Evolutionary conservation across 805 yeast species (phyloP).

Genomic region (Barnettozyma californica): DNA sequence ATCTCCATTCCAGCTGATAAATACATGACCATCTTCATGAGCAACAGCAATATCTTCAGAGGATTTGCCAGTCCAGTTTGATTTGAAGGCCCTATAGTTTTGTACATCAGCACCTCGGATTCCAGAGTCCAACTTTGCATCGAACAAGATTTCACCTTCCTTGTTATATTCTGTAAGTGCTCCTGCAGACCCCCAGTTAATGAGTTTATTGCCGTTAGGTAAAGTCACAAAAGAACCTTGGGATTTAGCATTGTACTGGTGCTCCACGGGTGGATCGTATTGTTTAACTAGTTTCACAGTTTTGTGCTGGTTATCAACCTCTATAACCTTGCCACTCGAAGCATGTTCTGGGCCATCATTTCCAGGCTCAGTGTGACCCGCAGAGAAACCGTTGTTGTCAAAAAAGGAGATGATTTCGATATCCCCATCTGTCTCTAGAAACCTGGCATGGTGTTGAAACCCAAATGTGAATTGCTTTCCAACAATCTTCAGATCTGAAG

Average conservation of each 20-base stretch:
- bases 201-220: conserved; percentile 30
- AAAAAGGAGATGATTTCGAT: conserved; percentile 31
- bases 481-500: conserved; percentile 20
- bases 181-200: conserved; percentile 36
- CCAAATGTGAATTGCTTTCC: conserved; percentile 22
- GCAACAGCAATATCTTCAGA: conserved; percentile 29
- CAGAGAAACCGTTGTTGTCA: conserved; percentile 35
- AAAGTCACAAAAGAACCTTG: conserved; percentile 25
- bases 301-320: conserved; percentile 27
- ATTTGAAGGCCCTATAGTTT: conserved; percentile 34
- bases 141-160: conserved; percentile 28
- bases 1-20: conserved; percentile 37
- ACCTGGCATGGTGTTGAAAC: conserved; percentile 36
- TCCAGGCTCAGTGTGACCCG: conserved; percentile 28
- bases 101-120: conserved; percentile 24
- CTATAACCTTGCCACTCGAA: conserved; percentile 33
- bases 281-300: conserved; percentile 25
- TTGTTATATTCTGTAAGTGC: conserved; percentile 32
- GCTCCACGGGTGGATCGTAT: conserved; percentile 23
- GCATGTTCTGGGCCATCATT: conserved; percentile 19
- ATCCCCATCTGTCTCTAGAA: conserved; percentile 4
- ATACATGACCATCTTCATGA: conserved; percentile 18
- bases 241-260: conserved; percentile 21
- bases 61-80: conserved; percentile 31
- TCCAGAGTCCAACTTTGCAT: conserved; percentile 31